Percentiles rank a stretch among this genome's conserved stretches.
These are phyloP conservation scores for Myxozyma neotropica DNA, from an alignment of 805 yeast species.

Conservation along the genomic window DNA sequence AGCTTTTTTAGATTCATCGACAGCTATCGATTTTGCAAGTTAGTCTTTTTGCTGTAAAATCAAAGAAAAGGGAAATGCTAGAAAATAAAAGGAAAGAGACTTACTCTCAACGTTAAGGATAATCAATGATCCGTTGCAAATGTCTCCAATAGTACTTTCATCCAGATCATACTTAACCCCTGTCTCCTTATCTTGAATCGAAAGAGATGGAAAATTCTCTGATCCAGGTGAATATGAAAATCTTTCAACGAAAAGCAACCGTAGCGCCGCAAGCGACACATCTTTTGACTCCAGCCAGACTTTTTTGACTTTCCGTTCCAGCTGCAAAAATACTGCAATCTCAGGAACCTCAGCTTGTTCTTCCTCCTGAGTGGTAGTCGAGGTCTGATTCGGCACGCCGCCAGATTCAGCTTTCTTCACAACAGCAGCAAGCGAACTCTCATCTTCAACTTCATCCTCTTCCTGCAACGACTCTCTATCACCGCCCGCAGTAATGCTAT, in stretches of 20 bases:
- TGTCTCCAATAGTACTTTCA: conserved; percentile 60
- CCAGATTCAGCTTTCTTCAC: neutral
- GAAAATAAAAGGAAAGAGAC: neutral
- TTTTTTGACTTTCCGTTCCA: conserved; percentile 44
- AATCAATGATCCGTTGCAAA: conserved; percentile 61
- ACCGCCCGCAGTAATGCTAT: neutral
- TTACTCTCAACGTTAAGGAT: conserved; percentile 56
- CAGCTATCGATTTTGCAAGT: neutral
- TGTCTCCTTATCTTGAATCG: conserved; percentile 62
- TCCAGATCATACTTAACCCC: conserved; percentile 79
- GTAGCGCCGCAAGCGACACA: conserved; percentile 54
- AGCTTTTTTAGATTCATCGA: conserved; percentile 40
- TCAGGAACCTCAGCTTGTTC: neutral
- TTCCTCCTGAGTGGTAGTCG: neutral
- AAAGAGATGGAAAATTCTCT: conserved; percentile 74
- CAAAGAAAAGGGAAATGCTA: too few relatives aligned
- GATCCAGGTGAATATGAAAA: conserved; percentile 81
- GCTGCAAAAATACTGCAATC: conserved; percentile 35
- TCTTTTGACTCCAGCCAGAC: conserved; percentile 30
- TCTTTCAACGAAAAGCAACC: conserved; percentile 79
- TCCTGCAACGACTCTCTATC: neutral
- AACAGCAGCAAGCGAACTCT: neutral
- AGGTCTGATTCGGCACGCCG: neutral
- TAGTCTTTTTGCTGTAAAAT: neutral
- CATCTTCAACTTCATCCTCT: neutral